Conservation (phyloP, 2,329 filamentous ascomycete genomes). For the Aspergillus arachidicola region DNA sequence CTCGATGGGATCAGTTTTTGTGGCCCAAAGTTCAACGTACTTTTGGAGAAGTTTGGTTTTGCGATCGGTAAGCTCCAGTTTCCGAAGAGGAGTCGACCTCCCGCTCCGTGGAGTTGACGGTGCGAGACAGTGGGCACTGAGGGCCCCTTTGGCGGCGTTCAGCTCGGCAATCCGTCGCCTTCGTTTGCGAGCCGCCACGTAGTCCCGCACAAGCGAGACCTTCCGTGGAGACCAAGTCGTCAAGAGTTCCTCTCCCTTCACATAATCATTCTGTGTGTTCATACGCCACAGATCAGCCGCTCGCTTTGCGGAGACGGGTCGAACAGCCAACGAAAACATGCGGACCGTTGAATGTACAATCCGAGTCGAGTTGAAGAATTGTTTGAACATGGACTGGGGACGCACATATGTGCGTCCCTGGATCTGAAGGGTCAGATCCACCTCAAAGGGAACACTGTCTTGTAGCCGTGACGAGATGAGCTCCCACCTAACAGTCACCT, state of each 20-base stretch:
- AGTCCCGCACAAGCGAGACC: constrained; percentile 88
- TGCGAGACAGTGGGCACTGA: constrained; percentile 43
- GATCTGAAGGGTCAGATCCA: constrained; percentile 81
- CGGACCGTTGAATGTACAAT: constrained; percentile 84
- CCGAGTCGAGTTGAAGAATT: constrained; percentile 80
- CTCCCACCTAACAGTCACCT: constrained; percentile 85
- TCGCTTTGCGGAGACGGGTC: constrained; percentile 85
- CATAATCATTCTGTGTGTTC: constrained; percentile 91
- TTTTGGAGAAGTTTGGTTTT: constrained; percentile 43
- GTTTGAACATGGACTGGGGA: constrained; percentile 82
- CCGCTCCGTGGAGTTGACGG: constrained; percentile 38
- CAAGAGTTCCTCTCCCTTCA: constrained; percentile 91
- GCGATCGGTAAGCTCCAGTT: constrained; percentile 39
- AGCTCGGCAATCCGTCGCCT: constrained; percentile 76
- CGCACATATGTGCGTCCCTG: constrained; percentile 81
- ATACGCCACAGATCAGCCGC: constrained; percentile 94
- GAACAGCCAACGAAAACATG: constrained; percentile 83
- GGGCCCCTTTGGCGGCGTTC: constrained; percentile 59
- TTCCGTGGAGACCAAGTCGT: constrained; percentile 85
- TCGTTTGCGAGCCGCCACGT: constrained; percentile 73
- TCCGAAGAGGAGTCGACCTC: constrained; percentile 39
- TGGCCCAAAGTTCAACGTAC: constrained; percentile 46
- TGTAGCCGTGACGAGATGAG: constrained; percentile 79
- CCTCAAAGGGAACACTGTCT: constrained; percentile 84
- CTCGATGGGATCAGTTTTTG: constrained; percentile 44